phyloP scores from a whole-genome alignment of 345 rosid species.

The Trapa incisa region DNA sequence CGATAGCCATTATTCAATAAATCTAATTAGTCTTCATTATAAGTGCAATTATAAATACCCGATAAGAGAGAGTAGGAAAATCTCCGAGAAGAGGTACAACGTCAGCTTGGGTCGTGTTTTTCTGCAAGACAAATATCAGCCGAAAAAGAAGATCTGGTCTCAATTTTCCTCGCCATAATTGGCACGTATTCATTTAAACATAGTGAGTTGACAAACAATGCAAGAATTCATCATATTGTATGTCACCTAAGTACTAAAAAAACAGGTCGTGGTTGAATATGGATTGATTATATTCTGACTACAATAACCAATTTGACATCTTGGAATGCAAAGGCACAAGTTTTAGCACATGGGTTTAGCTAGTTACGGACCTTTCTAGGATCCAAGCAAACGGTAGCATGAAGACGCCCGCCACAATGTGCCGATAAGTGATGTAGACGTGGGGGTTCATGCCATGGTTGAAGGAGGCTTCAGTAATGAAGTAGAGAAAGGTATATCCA shows the following conservation, averaged over 20 bases:
- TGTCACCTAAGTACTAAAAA: no score
- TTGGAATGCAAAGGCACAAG: no score
- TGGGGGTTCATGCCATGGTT: slow-evolving; percentile 64
- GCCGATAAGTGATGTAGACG: slow-evolving; percentile 54
- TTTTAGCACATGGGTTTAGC: no score
- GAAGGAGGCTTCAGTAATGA: slow-evolving; percentile 57
- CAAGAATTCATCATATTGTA: no score
- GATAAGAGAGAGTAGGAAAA: slow-evolving; percentile 47
- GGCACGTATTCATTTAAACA: neutral
- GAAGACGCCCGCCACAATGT: slow-evolving; percentile 29
- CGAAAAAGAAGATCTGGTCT: neutral
- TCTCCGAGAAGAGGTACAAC: slow-evolving; percentile 38
- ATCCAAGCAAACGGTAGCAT: slow-evolving; percentile 50
- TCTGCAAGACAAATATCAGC: slow-evolving; percentile 23
- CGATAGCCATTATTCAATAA: no score
- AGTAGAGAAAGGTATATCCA: slow-evolving; percentile 42
- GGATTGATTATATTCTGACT: no score
- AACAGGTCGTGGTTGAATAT: no score
- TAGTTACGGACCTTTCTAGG: slow-evolving; percentile 31
- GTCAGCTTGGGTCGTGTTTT: slow-evolving; percentile 52
- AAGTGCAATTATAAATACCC: slow-evolving; percentile 24
- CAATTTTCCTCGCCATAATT: neutral
- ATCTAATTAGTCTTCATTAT: neutral
- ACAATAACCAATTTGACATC: no score
- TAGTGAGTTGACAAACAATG: neutral